These are phyloP conservation scores for Pyrenochaeta sp. DNA, from an alignment of 2,329 filamentous ascomycete genomes.

Conservation along the genomic window DNA sequence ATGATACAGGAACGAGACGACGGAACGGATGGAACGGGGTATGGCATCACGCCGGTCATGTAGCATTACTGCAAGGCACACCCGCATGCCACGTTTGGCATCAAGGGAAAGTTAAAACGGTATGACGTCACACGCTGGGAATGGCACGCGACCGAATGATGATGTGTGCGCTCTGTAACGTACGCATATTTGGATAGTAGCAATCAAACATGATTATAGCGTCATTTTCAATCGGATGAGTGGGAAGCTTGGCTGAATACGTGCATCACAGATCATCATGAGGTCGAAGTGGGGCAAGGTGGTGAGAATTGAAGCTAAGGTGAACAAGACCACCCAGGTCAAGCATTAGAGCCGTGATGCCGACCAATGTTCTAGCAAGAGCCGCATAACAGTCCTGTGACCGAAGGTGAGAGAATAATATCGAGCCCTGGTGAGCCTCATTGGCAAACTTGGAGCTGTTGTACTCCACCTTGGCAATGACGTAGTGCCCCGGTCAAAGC, in stretches of 20 bases:
- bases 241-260: background rate
- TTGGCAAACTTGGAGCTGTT: slow-evolving; percentile 2
- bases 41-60: slow-evolving; percentile 30
- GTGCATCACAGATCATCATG: background rate
- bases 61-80: slow-evolving; percentile 47
- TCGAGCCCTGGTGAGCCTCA: slow-evolving; percentile 2
- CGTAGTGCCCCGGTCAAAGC: slow-evolving; percentile 34
- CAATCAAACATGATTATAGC: slow-evolving; percentile 21
- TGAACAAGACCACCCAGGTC: background rate
- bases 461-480: slow-evolving; percentile 41
- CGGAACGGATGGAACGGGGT: slow-evolving; percentile 6
- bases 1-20: slow-evolving; percentile 8
- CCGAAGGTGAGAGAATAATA: slow-evolving; percentile 1
- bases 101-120: slow-evolving; percentile 6
- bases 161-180: slow-evolving; percentile 16
- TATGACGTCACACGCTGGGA: slow-evolving; percentile 37
- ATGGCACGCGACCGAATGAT: slow-evolving; percentile 26
- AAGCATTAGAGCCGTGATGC: background rate
- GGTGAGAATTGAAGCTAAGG: too few relatives aligned
- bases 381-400: slow-evolving; percentile 17
- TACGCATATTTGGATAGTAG: slow-evolving; percentile 31
- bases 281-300: too few relatives aligned
- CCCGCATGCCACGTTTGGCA: slow-evolving; percentile 34
- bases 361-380: slow-evolving; percentile 20
- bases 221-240: slow-evolving; percentile 9